A percentile compares a stretch with the other conserved stretches of the same genome.
Conservation (phyloP, 1,284 basidiomycete genomes). For the Malassezia pachydermatis region DNA sequence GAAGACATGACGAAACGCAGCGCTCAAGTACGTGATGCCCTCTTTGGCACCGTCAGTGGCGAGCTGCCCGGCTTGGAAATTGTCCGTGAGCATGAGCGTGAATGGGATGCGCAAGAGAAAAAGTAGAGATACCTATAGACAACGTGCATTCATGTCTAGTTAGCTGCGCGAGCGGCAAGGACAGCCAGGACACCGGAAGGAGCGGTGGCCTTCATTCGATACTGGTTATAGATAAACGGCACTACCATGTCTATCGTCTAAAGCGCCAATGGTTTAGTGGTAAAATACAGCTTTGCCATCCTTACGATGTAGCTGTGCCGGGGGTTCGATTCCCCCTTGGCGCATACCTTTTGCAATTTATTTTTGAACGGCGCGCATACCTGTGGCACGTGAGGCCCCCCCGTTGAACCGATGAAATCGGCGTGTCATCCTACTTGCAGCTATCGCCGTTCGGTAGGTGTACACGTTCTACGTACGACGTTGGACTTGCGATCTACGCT, state of each 20-base stretch:
- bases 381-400: too few species aligned
- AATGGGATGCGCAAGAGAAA: constrained; percentile 10
- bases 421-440: too few species aligned
- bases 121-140: not conserved
- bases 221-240: too few species aligned
- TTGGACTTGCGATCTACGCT: not conserved
- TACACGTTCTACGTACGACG: not conserved
- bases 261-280: constrained; percentile 22
- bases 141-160: not conserved
- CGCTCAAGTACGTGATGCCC: constrained; percentile 41
- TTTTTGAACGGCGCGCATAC: too few species aligned
- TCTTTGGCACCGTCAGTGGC: constrained; percentile 44
- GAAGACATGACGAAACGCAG: constrained; percentile 21
- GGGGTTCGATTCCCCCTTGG: constrained; percentile 24
- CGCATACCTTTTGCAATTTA: constrained; percentile 17
- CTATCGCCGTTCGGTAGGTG: too few species aligned
- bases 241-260: too few species aligned
- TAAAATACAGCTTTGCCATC: constrained; percentile 24
- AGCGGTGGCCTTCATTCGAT: too few species aligned
- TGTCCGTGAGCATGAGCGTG: constrained; percentile 28
- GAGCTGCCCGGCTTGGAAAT: constrained; percentile 42
- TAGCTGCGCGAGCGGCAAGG: not conserved
- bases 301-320: constrained; percentile 19
- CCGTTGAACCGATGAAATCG: too few species aligned
- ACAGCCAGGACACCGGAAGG: too few species aligned